Conservation (phyloP, 2,329 filamentous ascomycete species). For the Pyricularia grisea region DNA sequence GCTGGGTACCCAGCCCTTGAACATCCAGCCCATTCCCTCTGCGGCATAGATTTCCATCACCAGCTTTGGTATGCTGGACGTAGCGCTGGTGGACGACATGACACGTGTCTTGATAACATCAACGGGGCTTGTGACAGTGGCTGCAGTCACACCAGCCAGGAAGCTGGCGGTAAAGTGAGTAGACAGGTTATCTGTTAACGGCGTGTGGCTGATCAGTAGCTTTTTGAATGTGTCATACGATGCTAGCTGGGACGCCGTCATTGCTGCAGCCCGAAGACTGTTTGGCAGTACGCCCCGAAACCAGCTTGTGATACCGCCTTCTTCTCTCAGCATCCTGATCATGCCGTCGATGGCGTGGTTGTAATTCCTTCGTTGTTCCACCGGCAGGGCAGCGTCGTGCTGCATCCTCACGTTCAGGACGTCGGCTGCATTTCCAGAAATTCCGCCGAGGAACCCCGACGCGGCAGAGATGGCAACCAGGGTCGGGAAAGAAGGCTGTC, state of each 20-base stretch:
- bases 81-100: conserved; percentile 55
- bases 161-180: conserved; percentile 75
- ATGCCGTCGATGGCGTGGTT: conserved; percentile 81
- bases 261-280: conserved; percentile 69
- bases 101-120: conserved; percentile 86
- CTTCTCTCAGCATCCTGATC: conserved; percentile 74
- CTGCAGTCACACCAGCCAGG: conserved; percentile 72
- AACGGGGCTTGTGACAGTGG: conserved; percentile 74
- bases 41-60: conserved; percentile 57
- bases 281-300: conserved; percentile 86
- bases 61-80: conserved; percentile 46
- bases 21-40: conserved; percentile 75
- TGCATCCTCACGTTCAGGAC: conserved; percentile 99
- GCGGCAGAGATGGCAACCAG: conserved; percentile 74
- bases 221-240: conserved; percentile 79
- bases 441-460: conserved; percentile 80
- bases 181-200: conserved; percentile 56
- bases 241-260: conserved; percentile 78
- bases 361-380: conserved; percentile 73
- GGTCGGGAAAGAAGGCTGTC: conserved; percentile 58
- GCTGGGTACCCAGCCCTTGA: conserved; percentile 81
- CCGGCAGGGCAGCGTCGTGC: conserved; percentile 72
- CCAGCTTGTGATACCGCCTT: conserved; percentile 59
- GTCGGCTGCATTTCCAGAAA: conserved; percentile 90
- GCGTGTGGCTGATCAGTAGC: conserved; percentile 55